These are phyloP conservation scores for Nematocida parisii DNA, from an alignment of 371 early-diverging fungal species.

Conservation along the genomic window DNA sequence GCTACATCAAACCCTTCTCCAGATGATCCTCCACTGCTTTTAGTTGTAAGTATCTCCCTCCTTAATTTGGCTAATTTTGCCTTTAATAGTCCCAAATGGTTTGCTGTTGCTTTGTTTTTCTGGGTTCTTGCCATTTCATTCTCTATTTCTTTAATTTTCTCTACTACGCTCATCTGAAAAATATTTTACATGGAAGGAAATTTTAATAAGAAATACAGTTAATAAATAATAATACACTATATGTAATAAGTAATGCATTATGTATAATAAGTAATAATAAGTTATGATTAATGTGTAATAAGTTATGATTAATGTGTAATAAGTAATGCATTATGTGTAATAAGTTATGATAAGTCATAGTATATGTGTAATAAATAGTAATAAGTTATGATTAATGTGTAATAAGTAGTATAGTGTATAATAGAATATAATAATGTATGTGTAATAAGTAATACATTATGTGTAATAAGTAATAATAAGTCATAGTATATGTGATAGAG, in stretches of 20 bases:
- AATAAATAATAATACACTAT: no score
- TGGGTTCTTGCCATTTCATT: conserved; percentile 82
- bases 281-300: no score
- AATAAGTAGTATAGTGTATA: no score
- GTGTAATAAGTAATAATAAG: no score
- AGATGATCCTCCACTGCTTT: conserved; percentile 20
- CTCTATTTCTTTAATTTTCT: conserved; percentile 73
- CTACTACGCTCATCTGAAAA: conserved; percentile 67
- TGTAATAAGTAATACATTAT: no score
- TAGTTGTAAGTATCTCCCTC: conserved; percentile 81
- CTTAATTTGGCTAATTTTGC: conserved; percentile 87
- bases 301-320: no score
- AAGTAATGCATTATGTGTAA: no score
- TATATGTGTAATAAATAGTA: neutral
- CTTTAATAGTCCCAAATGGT: conserved; percentile 90
- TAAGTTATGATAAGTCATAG: neutral
- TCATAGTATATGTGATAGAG: no score
- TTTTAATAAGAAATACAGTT: neutral
- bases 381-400: no score
- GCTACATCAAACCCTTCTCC: conserved; percentile 87
- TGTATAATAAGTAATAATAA: no score
- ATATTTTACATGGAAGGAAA: neutral
- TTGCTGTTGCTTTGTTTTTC: conserved; percentile 89
- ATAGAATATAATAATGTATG: no score
- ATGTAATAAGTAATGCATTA: no score